phyloP scores from a whole-genome alignment of 768 basidiomycete species.

The Albatrellus ellisii region DNA sequence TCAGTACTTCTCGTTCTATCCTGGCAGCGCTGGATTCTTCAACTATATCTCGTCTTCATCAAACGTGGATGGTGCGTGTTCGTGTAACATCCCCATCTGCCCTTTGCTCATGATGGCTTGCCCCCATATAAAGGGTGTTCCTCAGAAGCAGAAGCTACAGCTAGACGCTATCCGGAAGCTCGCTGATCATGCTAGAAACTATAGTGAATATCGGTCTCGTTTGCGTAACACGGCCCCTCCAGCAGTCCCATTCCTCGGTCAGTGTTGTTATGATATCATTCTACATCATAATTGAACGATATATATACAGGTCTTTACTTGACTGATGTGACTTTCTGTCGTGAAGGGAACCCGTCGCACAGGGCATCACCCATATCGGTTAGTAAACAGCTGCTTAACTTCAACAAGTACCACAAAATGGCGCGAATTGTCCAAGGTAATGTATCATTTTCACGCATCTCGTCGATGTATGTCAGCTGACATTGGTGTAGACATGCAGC shows the following conservation, averaged over 20 bases:
- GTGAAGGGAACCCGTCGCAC: slow-evolving; percentile 85
- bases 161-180: slow-evolving; percentile 73
- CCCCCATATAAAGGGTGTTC: slow-evolving; percentile 44
- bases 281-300: slow-evolving; percentile 8
- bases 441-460: slow-evolving; percentile 1
- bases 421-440: slow-evolving; percentile 73
- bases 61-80: slow-evolving; percentile 83
- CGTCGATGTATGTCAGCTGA: not conserved
- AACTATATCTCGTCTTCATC: slow-evolving; percentile 81
- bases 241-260: slow-evolving; percentile 91
- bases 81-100: not conserved
- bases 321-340: slow-evolving; percentile 90
- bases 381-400: slow-evolving; percentile 78
- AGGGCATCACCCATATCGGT: slow-evolving; percentile 67
- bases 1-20: slow-evolving; percentile 85
- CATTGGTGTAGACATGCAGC: slow-evolving; percentile 60
- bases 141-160: slow-evolving; percentile 72
- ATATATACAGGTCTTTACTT: slow-evolving; percentile 55
- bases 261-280: slow-evolving; percentile 12
- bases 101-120: not conserved
- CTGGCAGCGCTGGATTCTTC: slow-evolving; percentile 93
- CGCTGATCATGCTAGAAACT: slow-evolving; percentile 86
- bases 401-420: slow-evolving; percentile 92
- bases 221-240: slow-evolving; percentile 85
- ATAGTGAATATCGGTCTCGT: slow-evolving; percentile 79